phyloP scores from a whole-genome alignment of 257 asterid genomes.

The Cynanchum wilfordii region DNA sequence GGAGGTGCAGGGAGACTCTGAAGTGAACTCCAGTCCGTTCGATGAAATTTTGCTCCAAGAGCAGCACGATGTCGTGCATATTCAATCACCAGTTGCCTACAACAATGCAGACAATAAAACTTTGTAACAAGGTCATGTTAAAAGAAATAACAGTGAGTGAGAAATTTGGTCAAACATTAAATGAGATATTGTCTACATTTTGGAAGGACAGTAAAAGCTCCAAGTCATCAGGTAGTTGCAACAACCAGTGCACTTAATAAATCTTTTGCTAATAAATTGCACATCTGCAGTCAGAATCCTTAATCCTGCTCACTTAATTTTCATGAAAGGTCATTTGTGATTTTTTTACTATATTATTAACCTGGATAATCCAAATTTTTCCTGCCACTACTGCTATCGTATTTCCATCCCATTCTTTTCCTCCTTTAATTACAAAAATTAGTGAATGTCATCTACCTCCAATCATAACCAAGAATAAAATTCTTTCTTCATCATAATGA shows the following conservation, averaged over 20 bases:
- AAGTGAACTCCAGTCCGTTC: conserved; percentile 68
- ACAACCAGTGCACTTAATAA: not conserved
- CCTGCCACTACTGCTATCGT: not conserved
- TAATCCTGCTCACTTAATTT: not conserved
- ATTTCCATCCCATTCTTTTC: not conserved
- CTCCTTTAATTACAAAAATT: not conserved
- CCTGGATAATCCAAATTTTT: not conserved
- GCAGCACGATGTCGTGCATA: conserved; percentile 77
- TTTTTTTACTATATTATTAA: not conserved
- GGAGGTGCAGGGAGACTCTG: conserved; percentile 83
- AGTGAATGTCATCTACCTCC: not conserved
- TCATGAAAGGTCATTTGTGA: not conserved
- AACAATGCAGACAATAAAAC: not conserved
- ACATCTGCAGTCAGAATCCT: not conserved
- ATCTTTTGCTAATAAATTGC: not conserved
- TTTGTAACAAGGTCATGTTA: not conserved
- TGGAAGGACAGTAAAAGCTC: not conserved
- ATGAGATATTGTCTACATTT: no score
- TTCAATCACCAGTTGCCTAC: conserved; percentile 74
- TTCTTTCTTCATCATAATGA: not conserved
- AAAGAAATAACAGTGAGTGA: not conserved
- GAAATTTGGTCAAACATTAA: not conserved
- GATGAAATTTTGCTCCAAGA: conserved; percentile 73
- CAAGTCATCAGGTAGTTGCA: not conserved
- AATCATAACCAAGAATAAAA: not conserved